Evolutionary conservation across 352 stramenopile species (phyloP).

Genomic region (Peronosclerospora sorghi): DNA sequence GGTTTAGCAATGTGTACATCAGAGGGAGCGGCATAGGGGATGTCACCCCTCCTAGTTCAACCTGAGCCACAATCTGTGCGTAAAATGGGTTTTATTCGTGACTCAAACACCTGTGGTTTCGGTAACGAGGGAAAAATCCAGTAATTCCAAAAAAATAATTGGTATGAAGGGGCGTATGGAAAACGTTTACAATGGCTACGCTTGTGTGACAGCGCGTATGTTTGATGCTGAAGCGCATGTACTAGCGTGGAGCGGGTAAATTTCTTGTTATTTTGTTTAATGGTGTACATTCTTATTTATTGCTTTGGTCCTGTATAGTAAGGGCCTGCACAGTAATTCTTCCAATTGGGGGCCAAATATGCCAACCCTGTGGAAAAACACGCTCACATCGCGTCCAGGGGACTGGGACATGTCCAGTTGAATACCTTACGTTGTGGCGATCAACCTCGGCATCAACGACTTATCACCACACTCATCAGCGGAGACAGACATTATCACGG

Average conservation of each 20-base stretch:
- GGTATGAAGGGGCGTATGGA: conserved; percentile 83
- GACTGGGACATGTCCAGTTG: conserved; percentile 69
- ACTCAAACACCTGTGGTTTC: conserved; percentile 76
- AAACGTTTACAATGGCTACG: conserved; percentile 82
- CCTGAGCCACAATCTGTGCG: conserved; percentile 22
- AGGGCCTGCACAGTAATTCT: conserved; percentile 78
- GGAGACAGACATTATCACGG: conserved; percentile 72
- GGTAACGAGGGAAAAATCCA: conserved; percentile 75
- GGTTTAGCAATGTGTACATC: too few relatives aligned
- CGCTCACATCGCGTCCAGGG: conserved; percentile 56
- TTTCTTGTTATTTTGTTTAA: neutral
- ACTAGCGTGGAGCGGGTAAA: conserved; percentile 73
- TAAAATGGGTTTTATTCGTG: conserved; percentile 80
- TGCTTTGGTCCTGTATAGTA: conserved; percentile 29
- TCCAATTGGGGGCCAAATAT: conserved; percentile 78
- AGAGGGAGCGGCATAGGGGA: too few relatives aligned
- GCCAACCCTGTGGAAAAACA: conserved; percentile 73
- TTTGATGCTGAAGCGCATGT: conserved; percentile 79
- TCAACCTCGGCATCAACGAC: conserved; percentile 79
- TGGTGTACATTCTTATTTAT: neutral
- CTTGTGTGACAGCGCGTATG: conserved; percentile 75
- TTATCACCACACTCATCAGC: conserved; percentile 72
- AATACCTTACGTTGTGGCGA: conserved; percentile 71
- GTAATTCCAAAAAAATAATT: conserved; percentile 63
- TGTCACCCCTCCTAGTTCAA: too few relatives aligned